These are phyloP conservation scores for Mycosarcoma mackinlayi DNA, from an alignment of 1,284 basidiomycete species.

Conservation along the genomic window DNA sequence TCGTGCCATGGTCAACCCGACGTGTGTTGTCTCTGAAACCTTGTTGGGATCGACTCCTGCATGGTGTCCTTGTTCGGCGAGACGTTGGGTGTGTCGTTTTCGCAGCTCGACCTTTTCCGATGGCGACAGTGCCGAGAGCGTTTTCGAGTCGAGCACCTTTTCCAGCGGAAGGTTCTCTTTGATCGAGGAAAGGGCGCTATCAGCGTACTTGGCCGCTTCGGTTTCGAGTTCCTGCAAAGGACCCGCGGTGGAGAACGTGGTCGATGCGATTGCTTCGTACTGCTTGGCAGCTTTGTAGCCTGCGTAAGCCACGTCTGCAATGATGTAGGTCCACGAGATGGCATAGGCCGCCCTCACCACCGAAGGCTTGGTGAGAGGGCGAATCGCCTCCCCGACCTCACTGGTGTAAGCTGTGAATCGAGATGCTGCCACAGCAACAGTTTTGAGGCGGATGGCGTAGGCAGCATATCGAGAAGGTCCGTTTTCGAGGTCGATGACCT, in stretches of 20 bases:
- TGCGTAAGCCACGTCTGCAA: conserved; percentile 88
- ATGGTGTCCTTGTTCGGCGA: conserved; percentile 29
- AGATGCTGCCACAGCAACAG: conserved; percentile 46
- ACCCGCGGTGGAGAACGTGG: conserved; percentile 22
- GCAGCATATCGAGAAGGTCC: conserved; percentile 55
- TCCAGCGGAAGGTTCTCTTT: conserved; percentile 39
- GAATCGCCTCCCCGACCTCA: conserved; percentile 91
- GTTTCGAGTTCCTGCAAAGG: conserved; percentile 22
- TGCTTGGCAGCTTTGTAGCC: conserved; percentile 74
- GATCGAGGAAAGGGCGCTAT: conserved; percentile 14
- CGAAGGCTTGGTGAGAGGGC: conserved; percentile 83
- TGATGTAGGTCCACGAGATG: conserved; percentile 79
- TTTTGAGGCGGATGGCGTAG: conserved; percentile 60
- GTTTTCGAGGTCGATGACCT: conserved; percentile 51
- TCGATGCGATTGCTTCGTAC: conserved; percentile 32
- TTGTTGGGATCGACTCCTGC: conserved; percentile 38
- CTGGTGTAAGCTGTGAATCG: conserved; percentile 74
- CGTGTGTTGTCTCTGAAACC: conserved; percentile 39
- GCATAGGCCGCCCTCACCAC: conserved; percentile 86
- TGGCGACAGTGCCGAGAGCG: conserved; percentile 25
- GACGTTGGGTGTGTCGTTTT: conserved; percentile 40
- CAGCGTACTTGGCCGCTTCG: conserved; percentile 47
- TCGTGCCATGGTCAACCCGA: conserved; percentile 56
- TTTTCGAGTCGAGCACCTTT: conserved; percentile 41
- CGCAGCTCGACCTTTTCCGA: conserved; percentile 54